Conservation (phyloP, 495 filamentous ascomycete genomes). For the Xylaria castorea region DNA sequence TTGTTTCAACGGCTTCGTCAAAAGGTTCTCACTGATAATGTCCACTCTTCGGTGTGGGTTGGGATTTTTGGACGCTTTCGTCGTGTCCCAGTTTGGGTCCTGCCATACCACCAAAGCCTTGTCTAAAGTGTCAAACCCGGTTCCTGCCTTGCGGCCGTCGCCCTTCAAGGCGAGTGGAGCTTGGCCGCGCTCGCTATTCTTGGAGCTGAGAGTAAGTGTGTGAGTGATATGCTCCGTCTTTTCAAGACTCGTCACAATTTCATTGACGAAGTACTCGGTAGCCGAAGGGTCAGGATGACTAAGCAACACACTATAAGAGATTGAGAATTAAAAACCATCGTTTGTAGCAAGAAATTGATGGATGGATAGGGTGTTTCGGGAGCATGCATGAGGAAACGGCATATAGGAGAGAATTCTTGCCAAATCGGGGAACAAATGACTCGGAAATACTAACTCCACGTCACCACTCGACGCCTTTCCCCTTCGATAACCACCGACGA, state of each 20-base stretch:
- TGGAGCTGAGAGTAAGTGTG: slow-evolving; percentile 71
- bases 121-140: slow-evolving; percentile 84
- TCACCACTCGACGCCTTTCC: slow-evolving; percentile 79
- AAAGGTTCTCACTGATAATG: slow-evolving; percentile 66
- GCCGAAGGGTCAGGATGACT: slow-evolving; percentile 74
- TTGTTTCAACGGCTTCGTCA: background rate
- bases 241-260: slow-evolving; percentile 75
- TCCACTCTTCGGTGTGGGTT: slow-evolving; percentile 87
- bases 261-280: slow-evolving; percentile 69
- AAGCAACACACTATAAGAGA: slow-evolving; percentile 62
- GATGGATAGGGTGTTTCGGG: too few species aligned
- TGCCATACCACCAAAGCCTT: slow-evolving; percentile 96
- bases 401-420: background rate
- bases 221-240: slow-evolving; percentile 76
- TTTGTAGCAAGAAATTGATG: background rate
- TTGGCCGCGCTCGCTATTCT: slow-evolving; percentile 74
- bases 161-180: slow-evolving; percentile 63
- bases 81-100: slow-evolving; percentile 64
- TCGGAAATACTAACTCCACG: slow-evolving; percentile 60
- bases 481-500: slow-evolving; percentile 86
- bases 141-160: slow-evolving; percentile 42
- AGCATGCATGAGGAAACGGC: too few species aligned
- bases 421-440: background rate
- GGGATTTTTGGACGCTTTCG: slow-evolving; percentile 61
- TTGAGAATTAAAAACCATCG: background rate